Conservation (phyloP, 2,329 filamentous ascomycete genomes). For the Beauveria asiatica region DNA sequence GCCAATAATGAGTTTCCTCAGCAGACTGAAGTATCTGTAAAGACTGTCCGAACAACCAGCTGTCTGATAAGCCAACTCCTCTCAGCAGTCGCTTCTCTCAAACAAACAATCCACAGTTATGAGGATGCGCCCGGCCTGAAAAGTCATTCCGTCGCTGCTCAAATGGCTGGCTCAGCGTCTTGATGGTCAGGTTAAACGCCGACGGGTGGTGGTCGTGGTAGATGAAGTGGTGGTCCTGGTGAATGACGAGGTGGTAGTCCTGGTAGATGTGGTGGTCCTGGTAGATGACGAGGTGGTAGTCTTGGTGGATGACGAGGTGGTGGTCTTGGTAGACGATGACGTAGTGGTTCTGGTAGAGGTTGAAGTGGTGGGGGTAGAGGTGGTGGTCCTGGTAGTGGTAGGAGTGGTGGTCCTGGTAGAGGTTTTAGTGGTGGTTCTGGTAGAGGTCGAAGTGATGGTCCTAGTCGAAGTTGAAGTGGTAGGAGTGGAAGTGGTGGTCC, state of each 20-base stretch:
- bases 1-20: no score
- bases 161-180: constrained; percentile 9
- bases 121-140: constrained; percentile 7
- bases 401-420: neutral
- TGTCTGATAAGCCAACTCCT: no score
- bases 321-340: neutral
- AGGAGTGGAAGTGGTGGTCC: neutral
- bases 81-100: neutral
- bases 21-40: no score
- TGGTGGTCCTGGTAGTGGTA: neutral
- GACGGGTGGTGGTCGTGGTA: constrained; percentile 5
- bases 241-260: neutral
- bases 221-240: neutral
- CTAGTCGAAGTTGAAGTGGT: neutral
- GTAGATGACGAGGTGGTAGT: neutral
- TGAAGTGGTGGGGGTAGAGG: neutral
- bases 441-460: neutral
- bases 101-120: neutral
- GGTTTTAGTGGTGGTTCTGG: neutral
- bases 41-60: no score
- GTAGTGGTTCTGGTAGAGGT: neutral
- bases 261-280: neutral
- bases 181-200: constrained; percentile 12
- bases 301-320: neutral
- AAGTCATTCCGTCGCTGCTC: constrained; percentile 11